These are phyloP conservation scores for Chrysanthemum seticuspe DNA, from an alignment of 129 eudicot species.

Conservation along the genomic window DNA sequence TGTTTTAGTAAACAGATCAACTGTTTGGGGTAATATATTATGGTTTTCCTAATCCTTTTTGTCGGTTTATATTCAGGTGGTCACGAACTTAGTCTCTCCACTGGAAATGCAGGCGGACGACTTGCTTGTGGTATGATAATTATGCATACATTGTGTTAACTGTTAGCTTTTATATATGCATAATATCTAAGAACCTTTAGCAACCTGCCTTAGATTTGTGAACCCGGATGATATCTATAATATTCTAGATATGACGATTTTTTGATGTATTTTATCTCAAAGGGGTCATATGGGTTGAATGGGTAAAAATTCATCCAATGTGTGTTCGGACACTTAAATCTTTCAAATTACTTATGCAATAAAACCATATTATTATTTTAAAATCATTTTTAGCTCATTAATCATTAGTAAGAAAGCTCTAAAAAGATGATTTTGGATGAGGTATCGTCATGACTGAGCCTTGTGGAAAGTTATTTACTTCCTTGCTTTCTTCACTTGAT, in stretches of 20 bases:
- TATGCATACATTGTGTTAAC: neutral
- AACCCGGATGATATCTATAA: neutral
- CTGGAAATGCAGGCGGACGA: constrained; percentile 98
- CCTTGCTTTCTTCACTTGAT: neutral
- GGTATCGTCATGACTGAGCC: neutral
- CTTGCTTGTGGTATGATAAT: constrained; percentile 82
- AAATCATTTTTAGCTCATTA: neutral
- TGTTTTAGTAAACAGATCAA: neutral
- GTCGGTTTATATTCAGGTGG: constrained; percentile 53
- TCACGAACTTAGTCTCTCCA: constrained; percentile 88
- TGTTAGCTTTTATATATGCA: neutral
- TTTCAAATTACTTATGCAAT: neutral
- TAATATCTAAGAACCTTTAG: too few species aligned
- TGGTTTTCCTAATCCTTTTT: constrained; percentile 12
- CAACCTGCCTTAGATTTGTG: too few species aligned
- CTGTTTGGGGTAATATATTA: neutral
- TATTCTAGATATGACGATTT: neutral
- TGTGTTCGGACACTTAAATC: neutral
- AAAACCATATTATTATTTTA: neutral
- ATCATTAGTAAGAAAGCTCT: neutral
- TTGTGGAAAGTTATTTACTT: too few species aligned
- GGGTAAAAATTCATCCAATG: neutral
- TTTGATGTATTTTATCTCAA: neutral
- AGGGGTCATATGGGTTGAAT: neutral
- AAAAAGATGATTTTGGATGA: neutral